These are phyloP conservation scores for Brettanomyces naardenensis DNA, from an alignment of 805 yeast genomes.

Conservation along the genomic window DNA sequence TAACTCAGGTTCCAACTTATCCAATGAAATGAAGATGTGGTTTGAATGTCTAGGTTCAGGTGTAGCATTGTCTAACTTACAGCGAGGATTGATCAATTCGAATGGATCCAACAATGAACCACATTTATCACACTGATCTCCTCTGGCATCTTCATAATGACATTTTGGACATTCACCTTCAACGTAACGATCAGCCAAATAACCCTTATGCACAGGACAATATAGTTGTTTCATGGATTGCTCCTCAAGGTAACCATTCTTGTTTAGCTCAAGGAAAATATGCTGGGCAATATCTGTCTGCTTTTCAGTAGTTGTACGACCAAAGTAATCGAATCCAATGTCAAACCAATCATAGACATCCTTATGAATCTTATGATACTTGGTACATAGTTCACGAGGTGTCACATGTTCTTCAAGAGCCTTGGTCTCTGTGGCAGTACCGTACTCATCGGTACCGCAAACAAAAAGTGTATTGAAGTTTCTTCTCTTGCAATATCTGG, in stretches of 20 bases:
- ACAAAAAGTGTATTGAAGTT: slow-evolving; percentile 78
- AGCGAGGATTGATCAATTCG: slow-evolving; percentile 89
- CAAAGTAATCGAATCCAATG: slow-evolving; percentile 89
- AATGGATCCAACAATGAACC: slow-evolving; percentile 85
- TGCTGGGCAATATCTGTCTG: slow-evolving; percentile 97
- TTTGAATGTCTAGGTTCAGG: slow-evolving; percentile 79
- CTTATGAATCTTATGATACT: slow-evolving; percentile 78
- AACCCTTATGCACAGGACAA: slow-evolving; percentile 86
- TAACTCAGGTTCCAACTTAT: slow-evolving; percentile 73
- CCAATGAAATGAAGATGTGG: slow-evolving; percentile 77
- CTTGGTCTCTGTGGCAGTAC: slow-evolving; percentile 98
- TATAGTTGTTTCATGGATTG: slow-evolving; percentile 82
- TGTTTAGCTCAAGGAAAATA: slow-evolving; percentile 66
- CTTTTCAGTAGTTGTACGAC: slow-evolving; percentile 86
- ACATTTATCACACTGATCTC: slow-evolving; percentile 98
- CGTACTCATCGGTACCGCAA: slow-evolving; percentile 99
- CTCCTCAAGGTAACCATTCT: slow-evolving; percentile 80
- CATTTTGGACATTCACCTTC: slow-evolving; percentile 98
- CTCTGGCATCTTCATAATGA: slow-evolving; percentile 93
- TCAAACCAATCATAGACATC: slow-evolving; percentile 96
- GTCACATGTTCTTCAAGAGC: slow-evolving; percentile 90
- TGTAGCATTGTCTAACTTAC: slow-evolving; percentile 80
- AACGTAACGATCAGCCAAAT: slow-evolving; percentile 91
- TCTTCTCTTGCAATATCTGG: slow-evolving; percentile 85
- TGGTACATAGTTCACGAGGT: slow-evolving; percentile 85